phyloP scores from a whole-genome alignment of 2,329 filamentous ascomycete species.

The Hirsutella rhossiliensis region DNA sequence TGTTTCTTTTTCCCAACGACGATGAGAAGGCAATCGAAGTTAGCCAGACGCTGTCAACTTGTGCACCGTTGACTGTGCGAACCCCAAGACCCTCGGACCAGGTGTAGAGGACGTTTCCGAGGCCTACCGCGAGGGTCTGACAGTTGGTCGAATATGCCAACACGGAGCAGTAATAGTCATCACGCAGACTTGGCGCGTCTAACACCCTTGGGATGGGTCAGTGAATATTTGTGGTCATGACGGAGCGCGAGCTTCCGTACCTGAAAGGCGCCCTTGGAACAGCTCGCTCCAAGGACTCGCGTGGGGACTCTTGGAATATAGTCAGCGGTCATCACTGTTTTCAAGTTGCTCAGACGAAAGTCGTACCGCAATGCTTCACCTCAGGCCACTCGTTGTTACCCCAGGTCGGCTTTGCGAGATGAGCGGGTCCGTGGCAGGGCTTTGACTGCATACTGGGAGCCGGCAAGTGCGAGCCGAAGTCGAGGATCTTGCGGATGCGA shows the following conservation, averaged over 20 bases:
- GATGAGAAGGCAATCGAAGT: conserved; percentile 91
- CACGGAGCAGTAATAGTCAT: conserved; percentile 92
- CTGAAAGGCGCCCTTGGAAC: conserved; percentile 68
- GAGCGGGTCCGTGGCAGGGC: background rate
- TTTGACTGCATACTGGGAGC: background rate
- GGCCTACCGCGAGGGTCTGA: conserved; percentile 70
- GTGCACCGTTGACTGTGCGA: conserved; percentile 25
- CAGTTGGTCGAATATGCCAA: conserved; percentile 71
- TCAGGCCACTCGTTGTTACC: background rate
- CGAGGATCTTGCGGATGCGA: conserved; percentile 52
- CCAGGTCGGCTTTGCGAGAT: background rate
- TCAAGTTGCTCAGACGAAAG: background rate
- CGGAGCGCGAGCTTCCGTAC: conserved; percentile 24
- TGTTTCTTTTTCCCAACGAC: conserved; percentile 56
- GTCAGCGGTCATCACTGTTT: conserved; percentile 4
- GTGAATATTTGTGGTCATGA: background rate
- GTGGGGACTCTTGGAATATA: conserved; percentile 8
- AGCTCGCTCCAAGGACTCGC: conserved; percentile 19
- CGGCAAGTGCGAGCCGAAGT: conserved; percentile 25
- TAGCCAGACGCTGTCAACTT: conserved; percentile 35
- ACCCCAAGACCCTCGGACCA: conserved; percentile 75
- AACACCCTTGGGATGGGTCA: conserved; percentile 46
- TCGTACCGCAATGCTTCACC: background rate
- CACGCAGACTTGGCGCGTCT: conserved; percentile 76
- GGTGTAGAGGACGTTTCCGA: conserved; percentile 68